A percentile compares a stretch with the other conserved stretches of the same genome.
Evolutionary conservation across 2,329 filamentous ascomycete genomes (phyloP).

Genomic region (Arthrobotrys entomopaga): DNA sequence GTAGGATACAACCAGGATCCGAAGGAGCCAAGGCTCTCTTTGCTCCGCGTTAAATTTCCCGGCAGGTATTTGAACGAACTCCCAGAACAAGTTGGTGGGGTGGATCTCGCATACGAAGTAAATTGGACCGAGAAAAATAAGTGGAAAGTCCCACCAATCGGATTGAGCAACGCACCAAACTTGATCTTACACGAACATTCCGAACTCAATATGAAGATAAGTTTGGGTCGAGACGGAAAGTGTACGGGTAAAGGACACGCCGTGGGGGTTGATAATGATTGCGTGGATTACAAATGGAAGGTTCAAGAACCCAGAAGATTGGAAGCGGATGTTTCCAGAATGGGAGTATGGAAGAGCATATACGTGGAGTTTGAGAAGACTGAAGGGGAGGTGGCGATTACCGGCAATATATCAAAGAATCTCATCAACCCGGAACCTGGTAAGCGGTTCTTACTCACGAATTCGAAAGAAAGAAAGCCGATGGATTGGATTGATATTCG

Average conservation of each 20-base stretch:
- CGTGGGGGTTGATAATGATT: conserved; percentile 13
- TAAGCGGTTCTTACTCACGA: conserved; percentile 31
- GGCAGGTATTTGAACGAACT: neutral
- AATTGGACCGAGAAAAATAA: conserved; percentile 19
- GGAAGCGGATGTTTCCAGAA: conserved; percentile 34
- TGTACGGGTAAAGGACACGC: conserved; percentile 24
- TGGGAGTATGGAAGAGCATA: conserved; percentile 36
- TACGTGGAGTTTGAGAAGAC: conserved; percentile 19
- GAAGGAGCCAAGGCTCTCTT: conserved; percentile 8
- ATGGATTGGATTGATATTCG: conserved; percentile 15
- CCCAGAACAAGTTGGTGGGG: neutral
- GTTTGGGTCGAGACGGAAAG: conserved; percentile 17
- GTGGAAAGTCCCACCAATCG: conserved; percentile 19
- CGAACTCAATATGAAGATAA: conserved; percentile 20
- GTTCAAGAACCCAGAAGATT: conserved; percentile 29
- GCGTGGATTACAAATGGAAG: conserved; percentile 21
- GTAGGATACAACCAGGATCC: neutral
- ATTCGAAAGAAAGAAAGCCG: conserved; percentile 17
- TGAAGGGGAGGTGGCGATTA: neutral
- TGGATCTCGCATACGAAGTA: conserved; percentile 37
- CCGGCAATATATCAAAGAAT: conserved; percentile 28
- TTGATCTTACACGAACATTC: conserved; percentile 25
- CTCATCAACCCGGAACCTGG: conserved; percentile 10
- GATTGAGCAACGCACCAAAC: conserved; percentile 15
- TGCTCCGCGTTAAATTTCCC: conserved; percentile 21